Percentiles rank a stretch among this genome's conserved stretches.
Evolutionary conservation across 2,329 filamentous ascomycete genomes (phyloP).

Genomic region (Lasiodiplodia citricola): DNA sequence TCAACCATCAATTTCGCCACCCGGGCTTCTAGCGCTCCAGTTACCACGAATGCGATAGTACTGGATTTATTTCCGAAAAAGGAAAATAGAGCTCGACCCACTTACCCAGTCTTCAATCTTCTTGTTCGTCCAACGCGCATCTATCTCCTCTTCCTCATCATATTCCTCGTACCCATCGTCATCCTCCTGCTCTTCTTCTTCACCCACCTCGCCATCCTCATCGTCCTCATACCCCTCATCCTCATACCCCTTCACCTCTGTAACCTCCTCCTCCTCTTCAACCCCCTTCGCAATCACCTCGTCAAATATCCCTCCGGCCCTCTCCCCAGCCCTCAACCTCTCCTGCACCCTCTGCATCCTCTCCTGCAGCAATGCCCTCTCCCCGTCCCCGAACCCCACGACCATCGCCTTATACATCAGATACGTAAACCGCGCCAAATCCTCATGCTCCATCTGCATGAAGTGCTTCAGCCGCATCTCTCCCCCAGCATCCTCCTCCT

Average conservation of each 20-base stretch:
- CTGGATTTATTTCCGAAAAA: not conserved
- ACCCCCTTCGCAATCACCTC: not conserved
- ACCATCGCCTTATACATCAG: not conserved
- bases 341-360: not conserved
- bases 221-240: not conserved
- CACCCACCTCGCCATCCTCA: not conserved
- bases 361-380: not conserved
- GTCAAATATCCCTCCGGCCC: not conserved
- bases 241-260: not conserved
- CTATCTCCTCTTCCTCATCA: not conserved
- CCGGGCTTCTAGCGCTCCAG: not conserved
- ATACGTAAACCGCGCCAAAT: not conserved
- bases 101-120: slow-evolving; percentile 2
- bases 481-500: not conserved
- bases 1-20: not conserved
- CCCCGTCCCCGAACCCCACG: not conserved
- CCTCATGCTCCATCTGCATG: not conserved
- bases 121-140: slow-evolving; percentile 6
- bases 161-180: not conserved
- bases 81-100: not conserved
- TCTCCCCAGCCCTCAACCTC: not conserved
- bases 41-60: not conserved
- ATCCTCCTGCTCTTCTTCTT: not conserved
- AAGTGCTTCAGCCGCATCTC: not conserved
- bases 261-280: not conserved